Percentiles rank a stretch among this genome's conserved stretches.
Conservation (phyloP, 116 monocot genomes). For the Posidonia oceanica region DNA sequence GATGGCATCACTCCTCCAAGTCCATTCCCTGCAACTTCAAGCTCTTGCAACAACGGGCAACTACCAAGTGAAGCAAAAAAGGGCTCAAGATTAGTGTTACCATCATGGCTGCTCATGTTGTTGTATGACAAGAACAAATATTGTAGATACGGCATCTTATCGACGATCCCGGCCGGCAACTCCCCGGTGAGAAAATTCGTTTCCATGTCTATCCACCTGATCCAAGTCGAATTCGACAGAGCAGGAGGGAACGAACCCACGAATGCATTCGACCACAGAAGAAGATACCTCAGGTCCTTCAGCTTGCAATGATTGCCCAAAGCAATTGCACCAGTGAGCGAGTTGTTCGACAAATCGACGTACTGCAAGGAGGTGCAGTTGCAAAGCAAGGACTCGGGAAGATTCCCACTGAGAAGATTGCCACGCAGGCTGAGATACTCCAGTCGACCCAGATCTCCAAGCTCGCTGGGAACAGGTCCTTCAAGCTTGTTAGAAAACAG, state of each 20-base stretch:
- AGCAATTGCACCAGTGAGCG: slow-evolving; percentile 48
- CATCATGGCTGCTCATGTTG: slow-evolving; percentile 25
- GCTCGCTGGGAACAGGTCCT: slow-evolving; percentile 42
- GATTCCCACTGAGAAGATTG: slow-evolving; percentile 37
- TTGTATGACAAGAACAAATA: slow-evolving; percentile 66
- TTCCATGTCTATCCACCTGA: slow-evolving; percentile 61
- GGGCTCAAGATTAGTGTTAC: slow-evolving; percentile 30
- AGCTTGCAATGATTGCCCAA: slow-evolving; percentile 18
- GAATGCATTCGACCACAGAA: slow-evolving; percentile 56
- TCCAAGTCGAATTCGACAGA: slow-evolving; percentile 38
- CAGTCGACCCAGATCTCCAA: slow-evolving; percentile 30
- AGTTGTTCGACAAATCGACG: slow-evolving; percentile 74
- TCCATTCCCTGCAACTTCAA: slow-evolving; percentile 64
- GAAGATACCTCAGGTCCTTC: slow-evolving; percentile 32
- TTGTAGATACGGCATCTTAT: slow-evolving; percentile 28
- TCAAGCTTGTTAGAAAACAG: slow-evolving; percentile 41
- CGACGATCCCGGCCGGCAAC: slow-evolving; percentile 41
- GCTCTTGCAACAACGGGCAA: slow-evolving; percentile 50
- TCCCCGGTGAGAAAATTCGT: slow-evolving; percentile 44
- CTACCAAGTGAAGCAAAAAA: slow-evolving; percentile 49
- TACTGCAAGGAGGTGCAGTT: slow-evolving; percentile 49
- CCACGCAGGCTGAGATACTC: slow-evolving; percentile 44
- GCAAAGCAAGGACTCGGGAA: slow-evolving; percentile 59
- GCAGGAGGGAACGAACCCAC: slow-evolving; percentile 39
- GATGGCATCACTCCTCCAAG: slow-evolving; percentile 36